These are phyloP conservation scores for Nevesoporus exiguus DNA, from an alignment of 768 basidiomycete genomes.

Conservation along the genomic window DNA sequence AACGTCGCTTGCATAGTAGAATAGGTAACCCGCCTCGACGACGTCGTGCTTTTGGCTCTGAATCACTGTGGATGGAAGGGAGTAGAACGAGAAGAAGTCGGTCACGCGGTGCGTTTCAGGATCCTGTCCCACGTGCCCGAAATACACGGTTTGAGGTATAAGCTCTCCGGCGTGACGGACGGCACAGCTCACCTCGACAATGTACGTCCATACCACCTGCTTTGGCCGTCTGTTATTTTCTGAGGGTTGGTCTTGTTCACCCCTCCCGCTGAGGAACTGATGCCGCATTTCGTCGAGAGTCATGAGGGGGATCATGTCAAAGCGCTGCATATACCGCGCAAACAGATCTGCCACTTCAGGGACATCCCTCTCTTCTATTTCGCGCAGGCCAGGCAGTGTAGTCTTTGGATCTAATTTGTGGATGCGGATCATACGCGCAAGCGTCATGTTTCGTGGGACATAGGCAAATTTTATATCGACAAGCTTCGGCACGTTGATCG, in stretches of 20 bases:
- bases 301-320: constrained; percentile 77
- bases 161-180: constrained; percentile 10
- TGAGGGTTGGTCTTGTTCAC: constrained; percentile 41
- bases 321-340: constrained; percentile 76
- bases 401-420: constrained; percentile 61
- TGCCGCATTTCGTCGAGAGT: constrained; percentile 77
- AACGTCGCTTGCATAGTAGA: constrained; percentile 86
- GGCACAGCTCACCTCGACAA: constrained; percentile 72
- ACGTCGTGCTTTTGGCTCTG: constrained; percentile 62
- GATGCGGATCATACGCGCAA: constrained; percentile 83
- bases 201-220: constrained; percentile 95
- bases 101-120: constrained; percentile 80
- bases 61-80: constrained; percentile 92
- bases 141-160: background rate
- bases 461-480: constrained; percentile 87
- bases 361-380: constrained; percentile 84
- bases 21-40: constrained; percentile 93
- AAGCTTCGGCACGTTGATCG: constrained; percentile 88
- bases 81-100: constrained; percentile 97
- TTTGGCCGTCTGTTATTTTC: constrained; percentile 48
- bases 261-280: constrained; percentile 84
- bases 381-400: constrained; percentile 65
- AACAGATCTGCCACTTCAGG: constrained; percentile 67
- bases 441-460: constrained; percentile 81
- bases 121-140: constrained; percentile 48